Base-by-base conservation (phyloP, 306 rosid species). In the Oxytropis ochrocephala region DNA sequence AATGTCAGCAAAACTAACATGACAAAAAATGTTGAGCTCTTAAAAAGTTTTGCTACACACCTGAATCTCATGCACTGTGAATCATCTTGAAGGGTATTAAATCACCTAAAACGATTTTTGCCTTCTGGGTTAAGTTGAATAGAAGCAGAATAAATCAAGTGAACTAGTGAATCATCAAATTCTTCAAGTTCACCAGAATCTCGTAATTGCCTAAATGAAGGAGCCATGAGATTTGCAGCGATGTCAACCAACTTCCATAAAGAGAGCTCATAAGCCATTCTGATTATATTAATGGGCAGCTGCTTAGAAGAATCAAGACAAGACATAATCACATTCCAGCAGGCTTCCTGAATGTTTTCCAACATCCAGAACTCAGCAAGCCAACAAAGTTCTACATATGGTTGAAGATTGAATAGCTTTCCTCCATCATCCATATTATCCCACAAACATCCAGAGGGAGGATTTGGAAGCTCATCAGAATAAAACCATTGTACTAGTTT, bases 301-400 rank as follows among this genome's bases (percentile, higher is more conserved):
- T 82, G 79, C 69, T 61, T 75, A 41, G 90, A 53, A 55, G 88
- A 80, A 27, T 80, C 74, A 70, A 93, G 94, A 74, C 80, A 84
- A 48, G 89, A 83, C 58, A 72, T 18, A 67, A 90, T 78, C 70
- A 84, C 78, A 59, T 80, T 70, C 64, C 83, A 83, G 78, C 98
- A 88, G 24, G 86, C 75, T 82, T 88, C 86, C 72, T 79, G 77
- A 66, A 88, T 50, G 74, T 81, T 79, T 81, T 86, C 86, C 74
- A 84, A 64, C 29, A 85, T 36, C 97, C 96, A 93, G 81, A 83
- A 83, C 62, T 90, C 93, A 46, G 87, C 79, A 57, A 93, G 90
- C 96, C 96, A 86, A 70, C 77, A 86, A 39, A 93, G 93, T 79
- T 93, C 98, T 71, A 88, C 70, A 70, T 88, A 93, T 41, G 88